These are phyloP conservation scores for Coemansia sp. DNA, from an alignment of 192 early-diverging fungal genomes.

Conservation along the genomic window DNA sequence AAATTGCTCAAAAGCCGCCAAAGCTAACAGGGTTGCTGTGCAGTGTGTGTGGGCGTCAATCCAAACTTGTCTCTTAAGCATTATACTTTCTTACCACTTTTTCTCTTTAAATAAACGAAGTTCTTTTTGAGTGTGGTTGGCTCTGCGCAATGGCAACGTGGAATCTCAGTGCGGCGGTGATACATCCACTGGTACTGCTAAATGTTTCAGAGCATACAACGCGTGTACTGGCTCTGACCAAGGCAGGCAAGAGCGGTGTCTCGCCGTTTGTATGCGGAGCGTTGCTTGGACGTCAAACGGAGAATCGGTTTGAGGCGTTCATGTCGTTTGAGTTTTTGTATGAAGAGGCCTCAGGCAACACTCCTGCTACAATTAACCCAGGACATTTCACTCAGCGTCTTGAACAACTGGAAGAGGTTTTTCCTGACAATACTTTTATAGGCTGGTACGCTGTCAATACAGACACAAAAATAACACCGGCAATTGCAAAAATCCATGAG, in stretches of 20 bases:
- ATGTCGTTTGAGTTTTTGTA: conserved; percentile 49
- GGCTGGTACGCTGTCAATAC: conserved; percentile 48
- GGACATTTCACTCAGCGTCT: conserved; percentile 19
- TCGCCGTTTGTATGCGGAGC: conserved; percentile 26
- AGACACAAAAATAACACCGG: conserved; percentile 10
- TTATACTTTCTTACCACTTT: background rate
- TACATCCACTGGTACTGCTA: conserved; percentile 50
- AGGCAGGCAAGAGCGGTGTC: conserved; percentile 10
- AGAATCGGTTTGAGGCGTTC: conserved; percentile 34
- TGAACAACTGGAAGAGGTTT: conserved; percentile 41
- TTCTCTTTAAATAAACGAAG: background rate
- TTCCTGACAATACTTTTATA: conserved; percentile 43
- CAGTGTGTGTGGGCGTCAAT: background rate
- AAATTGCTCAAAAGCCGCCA: too few species aligned
- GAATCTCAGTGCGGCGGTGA: conserved; percentile 26
- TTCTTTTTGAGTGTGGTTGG: background rate
- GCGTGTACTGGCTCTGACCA: conserved; percentile 32
- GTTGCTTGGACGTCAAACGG: conserved; percentile 38
- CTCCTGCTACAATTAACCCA: conserved; percentile 11
- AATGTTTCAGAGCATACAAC: conserved; percentile 54
- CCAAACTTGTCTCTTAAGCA: background rate
- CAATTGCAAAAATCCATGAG: conserved; percentile 31
- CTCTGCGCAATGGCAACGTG: conserved; percentile 8
- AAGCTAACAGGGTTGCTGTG: too few species aligned
- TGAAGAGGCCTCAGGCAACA: conserved; percentile 1